Base-by-base conservation (phyloP, 495 filamentous ascomycete species). In the Trichoderma reesei region DNA sequence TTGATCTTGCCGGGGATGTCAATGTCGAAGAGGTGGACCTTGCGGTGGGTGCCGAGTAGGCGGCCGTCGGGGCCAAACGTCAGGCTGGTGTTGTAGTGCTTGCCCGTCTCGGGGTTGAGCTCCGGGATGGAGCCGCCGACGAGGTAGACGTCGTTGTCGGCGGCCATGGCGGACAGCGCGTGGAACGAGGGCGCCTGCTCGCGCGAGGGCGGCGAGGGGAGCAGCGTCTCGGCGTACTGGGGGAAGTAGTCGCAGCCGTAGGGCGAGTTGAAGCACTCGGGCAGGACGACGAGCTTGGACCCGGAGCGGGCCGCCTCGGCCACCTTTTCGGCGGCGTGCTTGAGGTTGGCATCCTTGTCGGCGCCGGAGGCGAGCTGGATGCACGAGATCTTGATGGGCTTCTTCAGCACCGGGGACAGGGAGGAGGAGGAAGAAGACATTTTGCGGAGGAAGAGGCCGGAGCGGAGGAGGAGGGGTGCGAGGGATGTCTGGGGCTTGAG, bases 1-100 rank as follows among this genome's bases (percentile, higher is more conserved):
- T 71, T 86, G 73, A 99, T 96, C 73, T 90, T 90, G 37, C 91
- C 92, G 1, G 94, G 94, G 69, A 99, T 99, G 73, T 93, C 88
- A 69, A 99, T 99, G 77, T 99, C 94, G 77, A 99, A 99, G n/a
- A 99, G 82, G 72, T 99, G 94, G 20, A 94, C 84, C 74, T 99
- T 99, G 66, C 94, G 85, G 72, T 99, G 92, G 3, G 85, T 89
- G 3, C 86, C 90, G 10, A 98, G 80, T n/a, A 97, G 79, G 9
- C 80, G 72, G 1, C 94, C 94, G 1, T 81, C 68, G 0, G 92
- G 91, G 13, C 78, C 82, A 75, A 98, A 98, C 1, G 88, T 86
- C 39, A 98, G 81, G 8, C 82, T 87, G 9, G 94, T 97, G 75
- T 98, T 98, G 80, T 93, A 96, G 76, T 92, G 90, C 68, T 89